Evolutionary conservation across 2,329 filamentous ascomycete genomes (phyloP), one percentile per base, ranked within the genome.

Genomic region (Sporothrix pallida): DNA sequence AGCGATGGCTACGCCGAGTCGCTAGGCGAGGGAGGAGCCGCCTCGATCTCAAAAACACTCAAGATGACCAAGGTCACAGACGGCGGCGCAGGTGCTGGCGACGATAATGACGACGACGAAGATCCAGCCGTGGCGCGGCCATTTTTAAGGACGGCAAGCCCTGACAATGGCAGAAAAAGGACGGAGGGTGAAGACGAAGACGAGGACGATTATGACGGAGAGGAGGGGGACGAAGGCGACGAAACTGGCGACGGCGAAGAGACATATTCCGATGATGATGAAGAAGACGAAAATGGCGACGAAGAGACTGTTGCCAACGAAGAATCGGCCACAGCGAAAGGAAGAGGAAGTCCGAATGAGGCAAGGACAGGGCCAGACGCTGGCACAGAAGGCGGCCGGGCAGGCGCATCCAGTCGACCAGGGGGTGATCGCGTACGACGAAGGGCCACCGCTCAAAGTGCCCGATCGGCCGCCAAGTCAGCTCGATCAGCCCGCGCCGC

Each of bases 41-140:
- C 62, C 1, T 67, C 62, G 0, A 48, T 26, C 8, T 0, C 77
- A n/a, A 78, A 77, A 69, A 58, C 70, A 7, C n/a, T 50, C 12
- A 70, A 71, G 20, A 31, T 58, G 63, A 69, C 72, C 13, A 63
- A 68, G 2, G 42, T n/a, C 7, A 48, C 26, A 8, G 23, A 72
- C 68, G 26, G 26, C 10, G 23, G 71, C 68, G 7, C 74, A 72
- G 48, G 26, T 72, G 50, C 44, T 10, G 75, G 63, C 13, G 77
- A 75, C 46, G 86, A 87, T 75, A 86, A 86, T 71, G 87, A 89
- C 75, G 87, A 88, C 76, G 87, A 88, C 63, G 88, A 90, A 74
- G 88, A 90, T 76, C 85, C 86, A 9, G 86, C 87, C 0, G 84
- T 89, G 50, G 87, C 88, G 31, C 84, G 84, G 74, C 88, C 89